Percentiles rank a stretch among this genome's conserved stretches.
Conservation (phyloP, 805 yeast species). For the Cyberlindnera veronae region DNA sequence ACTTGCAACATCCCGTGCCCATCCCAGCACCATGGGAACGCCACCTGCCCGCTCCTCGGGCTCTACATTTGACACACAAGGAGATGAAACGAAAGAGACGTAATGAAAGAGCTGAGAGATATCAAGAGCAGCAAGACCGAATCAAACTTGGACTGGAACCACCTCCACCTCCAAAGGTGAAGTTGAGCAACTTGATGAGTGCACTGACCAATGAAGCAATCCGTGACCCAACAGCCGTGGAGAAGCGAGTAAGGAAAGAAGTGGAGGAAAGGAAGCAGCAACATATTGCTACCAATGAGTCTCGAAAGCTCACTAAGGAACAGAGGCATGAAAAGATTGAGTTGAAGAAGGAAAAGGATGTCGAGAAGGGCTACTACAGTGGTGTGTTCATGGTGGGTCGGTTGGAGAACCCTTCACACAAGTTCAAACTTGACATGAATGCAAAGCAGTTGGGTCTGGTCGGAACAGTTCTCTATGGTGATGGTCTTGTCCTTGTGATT, state of each 20-base stretch:
- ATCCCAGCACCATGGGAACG: conserved; percentile 56
- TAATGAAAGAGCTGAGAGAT: conserved; percentile 58
- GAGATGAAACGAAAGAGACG: conserved; percentile 74
- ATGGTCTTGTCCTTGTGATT: conserved; percentile 52
- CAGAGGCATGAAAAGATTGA: conserved; percentile 48
- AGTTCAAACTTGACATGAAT: conserved; percentile 72
- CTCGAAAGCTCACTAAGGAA: conserved; percentile 58
- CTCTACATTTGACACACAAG: conserved; percentile 65
- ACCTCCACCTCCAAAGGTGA: conserved; percentile 87
- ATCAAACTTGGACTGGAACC: conserved; percentile 79
- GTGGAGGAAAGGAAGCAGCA: conserved; percentile 54
- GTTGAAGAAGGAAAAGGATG: conserved; percentile 44
- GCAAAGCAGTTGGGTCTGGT: conserved; percentile 67
- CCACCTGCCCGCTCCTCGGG: conserved; percentile 36
- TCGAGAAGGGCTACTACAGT: conserved; percentile 48
- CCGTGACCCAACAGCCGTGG: conserved; percentile 85
- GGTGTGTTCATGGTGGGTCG: conserved; percentile 57
- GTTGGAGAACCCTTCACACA: conserved; percentile 60
- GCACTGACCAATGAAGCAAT: conserved; percentile 84
- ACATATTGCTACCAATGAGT: conserved; percentile 62
- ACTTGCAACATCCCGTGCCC: conserved; percentile 80
- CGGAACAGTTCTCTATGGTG: conserved; percentile 51
- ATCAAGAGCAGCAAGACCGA: conserved; percentile 71
- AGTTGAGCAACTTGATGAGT: conserved; percentile 77
- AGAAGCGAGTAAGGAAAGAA: conserved; percentile 63